A percentile compares a stretch with the other conserved stretches of the same genome.
phyloP scores from a whole-genome alignment of 1,284 basidiomycete species.

The Ceratobasidium sp. region DNA sequence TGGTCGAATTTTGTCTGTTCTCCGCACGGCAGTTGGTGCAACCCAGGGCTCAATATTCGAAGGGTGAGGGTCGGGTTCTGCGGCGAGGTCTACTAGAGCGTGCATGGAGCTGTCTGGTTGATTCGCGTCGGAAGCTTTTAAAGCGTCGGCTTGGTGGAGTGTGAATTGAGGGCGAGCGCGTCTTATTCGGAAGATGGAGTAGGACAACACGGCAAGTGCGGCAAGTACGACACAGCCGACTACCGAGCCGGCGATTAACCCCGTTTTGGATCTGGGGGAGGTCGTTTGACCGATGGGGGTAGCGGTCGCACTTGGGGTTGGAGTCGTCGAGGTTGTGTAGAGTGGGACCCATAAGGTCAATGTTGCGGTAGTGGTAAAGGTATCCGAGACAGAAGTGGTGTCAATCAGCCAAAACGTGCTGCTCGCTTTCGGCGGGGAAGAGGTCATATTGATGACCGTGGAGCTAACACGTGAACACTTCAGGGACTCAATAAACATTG shows the following conservation, averaged over 20 bases:
- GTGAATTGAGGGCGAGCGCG: neutral
- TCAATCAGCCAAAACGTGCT: conserved; percentile 43
- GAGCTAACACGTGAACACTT: conserved; percentile 10
- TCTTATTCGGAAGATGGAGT: conserved; percentile 3
- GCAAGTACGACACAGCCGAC: neutral
- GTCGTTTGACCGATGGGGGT: no score
- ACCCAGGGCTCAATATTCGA: conserved; percentile 38
- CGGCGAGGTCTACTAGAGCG: conserved; percentile 26
- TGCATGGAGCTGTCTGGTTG: conserved; percentile 21
- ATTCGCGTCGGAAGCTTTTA: conserved; percentile 1
- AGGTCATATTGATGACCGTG: conserved; percentile 25
- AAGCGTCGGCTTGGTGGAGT: neutral
- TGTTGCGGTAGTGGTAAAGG: conserved; percentile 27
- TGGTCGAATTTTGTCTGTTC: neutral
- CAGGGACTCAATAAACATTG: conserved; percentile 1
- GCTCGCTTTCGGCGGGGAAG: conserved; percentile 16
- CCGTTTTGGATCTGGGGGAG: neutral
- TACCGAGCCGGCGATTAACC: conserved; percentile 7
- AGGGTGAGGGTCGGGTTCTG: conserved; percentile 31
- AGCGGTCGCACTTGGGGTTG: neutral
- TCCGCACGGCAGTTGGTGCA: neutral
- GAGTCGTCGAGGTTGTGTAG: conserved; percentile 24
- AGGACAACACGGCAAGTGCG: neutral
- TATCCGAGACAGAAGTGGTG: conserved; percentile 34
- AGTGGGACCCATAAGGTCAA: conserved; percentile 33